Evolutionary conservation across 2,329 filamentous ascomycete genomes (phyloP).

Genomic region (Neonectria sp.): DNA sequence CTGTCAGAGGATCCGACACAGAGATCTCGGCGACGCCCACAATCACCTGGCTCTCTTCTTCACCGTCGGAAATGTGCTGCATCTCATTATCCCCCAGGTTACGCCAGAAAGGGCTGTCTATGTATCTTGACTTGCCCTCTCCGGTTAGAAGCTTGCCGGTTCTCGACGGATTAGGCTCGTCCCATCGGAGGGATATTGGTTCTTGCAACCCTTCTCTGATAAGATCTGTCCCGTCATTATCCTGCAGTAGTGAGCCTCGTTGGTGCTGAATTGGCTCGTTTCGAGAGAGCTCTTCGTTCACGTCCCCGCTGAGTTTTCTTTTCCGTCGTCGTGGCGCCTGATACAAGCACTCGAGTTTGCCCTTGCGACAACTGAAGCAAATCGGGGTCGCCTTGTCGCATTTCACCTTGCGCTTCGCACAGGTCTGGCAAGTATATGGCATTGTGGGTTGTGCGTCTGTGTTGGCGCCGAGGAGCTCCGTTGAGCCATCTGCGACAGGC

Average conservation of each 20-base stretch:
- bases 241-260: constrained; percentile 49
- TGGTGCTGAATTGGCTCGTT: constrained; percentile 57
- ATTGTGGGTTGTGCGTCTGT: constrained; percentile 24
- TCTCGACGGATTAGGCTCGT: background rate
- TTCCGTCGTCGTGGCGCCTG: constrained; percentile 58
- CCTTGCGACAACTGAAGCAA: constrained; percentile 46
- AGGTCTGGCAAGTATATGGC: constrained; percentile 48
- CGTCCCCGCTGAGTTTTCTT: constrained; percentile 50
- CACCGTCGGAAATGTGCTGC: constrained; percentile 14
- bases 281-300: constrained; percentile 53
- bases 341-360: constrained; percentile 56
- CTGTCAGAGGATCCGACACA: constrained; percentile 18
- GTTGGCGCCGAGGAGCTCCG: background rate
- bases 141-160: constrained; percentile 42
- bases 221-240: background rate
- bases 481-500: background rate
- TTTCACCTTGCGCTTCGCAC: constrained; percentile 49
- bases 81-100: constrained; percentile 19
- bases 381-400: constrained; percentile 45
- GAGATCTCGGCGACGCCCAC: too few relatives aligned
- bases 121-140: constrained; percentile 58
- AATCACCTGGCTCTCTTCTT: constrained; percentile 1
- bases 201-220: background rate
- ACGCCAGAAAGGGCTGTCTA: constrained; percentile 52
- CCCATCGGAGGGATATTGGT: background rate